These are phyloP conservation scores for Polygonum maritimum DNA, from an alignment of 148 eudicot species.

Conservation along the genomic window DNA sequence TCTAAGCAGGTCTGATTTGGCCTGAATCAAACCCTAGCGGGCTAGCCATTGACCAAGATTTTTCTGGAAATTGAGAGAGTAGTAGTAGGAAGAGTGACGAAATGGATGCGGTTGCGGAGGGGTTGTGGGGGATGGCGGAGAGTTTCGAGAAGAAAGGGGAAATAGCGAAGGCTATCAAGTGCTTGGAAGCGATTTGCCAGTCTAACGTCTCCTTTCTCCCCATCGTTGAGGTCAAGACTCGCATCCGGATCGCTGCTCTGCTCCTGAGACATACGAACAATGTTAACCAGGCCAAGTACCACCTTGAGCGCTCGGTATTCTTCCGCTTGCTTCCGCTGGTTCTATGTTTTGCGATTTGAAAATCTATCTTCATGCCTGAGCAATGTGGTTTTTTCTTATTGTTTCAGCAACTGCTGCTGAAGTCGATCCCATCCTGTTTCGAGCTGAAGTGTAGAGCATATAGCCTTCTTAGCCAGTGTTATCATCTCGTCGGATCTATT, in stretches of 20 bases:
- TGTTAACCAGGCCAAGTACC: conserved; percentile 79
- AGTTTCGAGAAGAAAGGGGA: conserved; percentile 60
- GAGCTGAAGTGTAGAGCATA: conserved; percentile 86
- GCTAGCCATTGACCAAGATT: neutral
- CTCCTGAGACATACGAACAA: conserved; percentile 68
- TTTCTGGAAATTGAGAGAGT: neutral
- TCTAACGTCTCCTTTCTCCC: conserved; percentile 82
- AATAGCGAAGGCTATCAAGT: conserved; percentile 56
- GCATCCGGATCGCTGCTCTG: conserved; percentile 67
- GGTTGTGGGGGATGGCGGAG: conserved; percentile 85
- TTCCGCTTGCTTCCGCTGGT: neutral
- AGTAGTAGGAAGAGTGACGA: neutral
- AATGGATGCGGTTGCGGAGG: conserved; percentile 88
- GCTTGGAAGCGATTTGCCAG: conserved; percentile 85
- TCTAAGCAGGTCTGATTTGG: neutral
- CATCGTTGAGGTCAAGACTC: conserved; percentile 76
- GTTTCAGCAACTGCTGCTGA: conserved; percentile 88
- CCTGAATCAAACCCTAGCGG: conserved; percentile 2
- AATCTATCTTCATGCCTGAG: neutral
- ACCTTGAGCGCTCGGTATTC: conserved; percentile 79
- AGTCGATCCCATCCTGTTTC: conserved; percentile 93
- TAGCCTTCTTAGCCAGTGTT: conserved; percentile 87
- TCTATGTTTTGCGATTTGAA: neutral
- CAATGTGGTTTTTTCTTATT: neutral
- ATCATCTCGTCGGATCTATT: conserved; percentile 89